Evolutionary conservation across 257 asterid species (phyloP), one percentile per base, ranked within the genome.

Genomic region (Henckelia pumila): DNA sequence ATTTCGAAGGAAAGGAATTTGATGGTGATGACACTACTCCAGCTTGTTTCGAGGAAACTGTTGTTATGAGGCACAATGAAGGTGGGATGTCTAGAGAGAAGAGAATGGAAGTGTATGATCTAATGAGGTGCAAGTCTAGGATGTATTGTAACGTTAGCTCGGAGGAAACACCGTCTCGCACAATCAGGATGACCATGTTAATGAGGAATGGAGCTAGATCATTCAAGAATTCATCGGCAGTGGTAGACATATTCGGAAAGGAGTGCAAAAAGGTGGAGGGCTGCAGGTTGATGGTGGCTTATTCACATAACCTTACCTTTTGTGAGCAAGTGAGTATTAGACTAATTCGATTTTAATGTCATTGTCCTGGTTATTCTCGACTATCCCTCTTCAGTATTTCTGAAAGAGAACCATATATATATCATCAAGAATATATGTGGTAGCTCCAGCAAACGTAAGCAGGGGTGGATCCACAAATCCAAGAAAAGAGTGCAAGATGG

Each of bases 61-160:
- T 81, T 76, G 96, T 88, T 68, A 86, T 84, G 94, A 78, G 94
- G 79, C 94, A 86, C 67, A 84, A 86, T 6, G 91, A 83, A 68
- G 94, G 89, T 0, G 96, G 90, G 40, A 78, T 86, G 91, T 82
- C 91, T 5, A 75, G 78, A 47, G 75, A 76, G 72, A 88, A 65
- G 78, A 78, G 82, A 40, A 76, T 79, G 53, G 75, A 86, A 72
- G 85, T 75, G 40, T 88, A 82, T 68, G 96, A 88, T 76, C 53
- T 82, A 67, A 66, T 88, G 65, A 81, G 94, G 75, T 88, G 89
- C 44, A 81, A 71, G 72, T 80, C 96, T 7, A 84, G 96, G 74
- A 61, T 65, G 63, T 73, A 78, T 23, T 88, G 94, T 56, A 67
- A 77, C 1, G 83, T 81, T 47, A 80, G 85, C 30, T 17, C 59